Evolutionary conservation across 176 grass and related monocot genomes (phyloP), one percentile per base, ranked within the genome.

Genomic region (Echinochloa phyllopogon): DNA sequence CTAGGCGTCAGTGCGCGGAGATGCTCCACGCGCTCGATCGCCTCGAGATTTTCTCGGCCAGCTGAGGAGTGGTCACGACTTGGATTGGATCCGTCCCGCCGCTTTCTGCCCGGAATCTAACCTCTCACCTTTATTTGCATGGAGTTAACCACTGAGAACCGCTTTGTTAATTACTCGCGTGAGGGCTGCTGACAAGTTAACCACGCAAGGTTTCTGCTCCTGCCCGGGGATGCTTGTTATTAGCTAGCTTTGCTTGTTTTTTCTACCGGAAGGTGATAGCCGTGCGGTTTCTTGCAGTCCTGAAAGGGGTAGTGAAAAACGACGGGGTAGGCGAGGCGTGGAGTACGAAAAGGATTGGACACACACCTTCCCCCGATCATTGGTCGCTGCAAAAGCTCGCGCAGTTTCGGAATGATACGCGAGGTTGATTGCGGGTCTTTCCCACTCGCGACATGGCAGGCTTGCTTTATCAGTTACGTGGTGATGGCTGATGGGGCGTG

Each of bases 391-490:
- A 8, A 74, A 74, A 65, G 77, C 18, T 21, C 55, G 37, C 33
- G 48, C 40, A 27, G n/a, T 55, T 74, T 9, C 24, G 17, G 39
- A 38, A 10, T 45, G 5, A 12, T 8, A 8, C 20, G 23, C 38
- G 78, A 69, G 21, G 71, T 50, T 68, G 78, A 87, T 76, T 27
- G 49, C 48, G 10, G 24, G 24, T 15, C 39, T 37, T 37, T 73
- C 4, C 75, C 87, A 58, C 81, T 89, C 36, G 15, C 1, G 14
- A 20, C 21, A 17, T 47, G 25, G 62, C 65, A 12, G 5, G 23
- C 16, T 1, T 51, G 20, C 10, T 72, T 42, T 21, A 63, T 5
- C 47, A 23, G 14, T 69, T 60, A 10, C 37, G 52, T 27, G 83
- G 62, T 13, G 29, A 33, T 13, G n/a, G n/a, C n/a, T n/a, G 37